These are phyloP conservation scores for Candida xiaguanensis DNA, from an alignment of 805 yeast species.

Conservation along the genomic window DNA sequence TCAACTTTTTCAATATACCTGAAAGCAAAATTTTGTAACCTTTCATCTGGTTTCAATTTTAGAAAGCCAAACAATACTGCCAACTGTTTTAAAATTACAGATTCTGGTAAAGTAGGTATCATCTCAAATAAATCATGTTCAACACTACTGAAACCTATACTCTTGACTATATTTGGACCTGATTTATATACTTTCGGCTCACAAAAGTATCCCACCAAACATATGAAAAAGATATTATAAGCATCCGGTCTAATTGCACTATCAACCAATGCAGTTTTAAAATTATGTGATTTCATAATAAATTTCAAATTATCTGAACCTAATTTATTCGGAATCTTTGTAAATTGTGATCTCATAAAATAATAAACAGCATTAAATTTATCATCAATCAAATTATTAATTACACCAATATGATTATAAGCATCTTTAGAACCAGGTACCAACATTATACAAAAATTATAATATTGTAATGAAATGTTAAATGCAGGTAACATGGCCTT, in stretches of 20 bases:
- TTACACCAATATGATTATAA: conserved; percentile 55
- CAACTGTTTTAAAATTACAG: conserved; percentile 20
- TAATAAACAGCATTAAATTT: conserved; percentile 48
- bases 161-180: conserved; percentile 18
- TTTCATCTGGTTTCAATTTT: conserved; percentile 9
- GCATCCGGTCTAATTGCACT: conserved; percentile 13
- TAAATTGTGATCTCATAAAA: conserved; percentile 52
- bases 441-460: conserved; percentile 51
- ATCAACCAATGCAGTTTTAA: conserved; percentile 23
- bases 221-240: conserved; percentile 24
- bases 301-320: conserved; percentile 46
- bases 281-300: conserved; percentile 34
- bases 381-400: conserved; percentile 38
- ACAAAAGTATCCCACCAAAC: conserved; percentile 42
- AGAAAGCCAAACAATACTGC: conserved; percentile 21
- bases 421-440: conserved; percentile 70
- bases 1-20: conserved; percentile 19
- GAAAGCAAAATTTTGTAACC: conserved; percentile 13
- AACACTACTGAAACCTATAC: conserved; percentile 19
- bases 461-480: conserved; percentile 27
- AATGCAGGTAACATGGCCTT: conserved; percentile 31
- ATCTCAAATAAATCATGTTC: conserved; percentile 21
- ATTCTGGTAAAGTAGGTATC: conserved; percentile 12
- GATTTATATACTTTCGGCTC: conserved; percentile 30
- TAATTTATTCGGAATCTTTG: conserved; percentile 46